Evolutionary conservation across 2,329 filamentous ascomycete species (phyloP), one percentile per base, ranked within the genome.

Genomic region (Bipolaris cookei): DNA sequence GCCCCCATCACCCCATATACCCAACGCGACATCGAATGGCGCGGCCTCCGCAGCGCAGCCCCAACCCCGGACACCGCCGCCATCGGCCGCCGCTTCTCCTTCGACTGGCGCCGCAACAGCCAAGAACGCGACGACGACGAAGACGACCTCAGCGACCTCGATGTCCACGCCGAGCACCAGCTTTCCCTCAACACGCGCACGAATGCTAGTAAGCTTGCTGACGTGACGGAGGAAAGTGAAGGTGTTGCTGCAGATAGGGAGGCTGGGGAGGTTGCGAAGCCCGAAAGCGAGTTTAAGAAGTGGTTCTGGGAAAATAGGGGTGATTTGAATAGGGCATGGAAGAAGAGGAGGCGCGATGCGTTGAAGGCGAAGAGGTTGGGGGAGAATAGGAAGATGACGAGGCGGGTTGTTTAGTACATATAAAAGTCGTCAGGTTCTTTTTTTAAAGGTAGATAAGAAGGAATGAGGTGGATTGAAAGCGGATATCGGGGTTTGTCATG

Each of bases 61-160:
- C 95, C 95, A 0, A 99, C 95, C 0, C 95, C 95, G 0, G 95
- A 99, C 72, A 98, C 95, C 0, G 92, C 92, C 1, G 87, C 92
- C 58, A 87, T 90, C 1, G 87, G 82, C 38, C 85, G 86, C 25
- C 83, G 81, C 54, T 88, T 89, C 69, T 82, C 61, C 81, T 88
- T 83, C 38, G 78, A 63, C 42, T 77, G 73, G 74, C 64, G 72
- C 35, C 70, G 69, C n/a, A 63, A 63, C 47, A 77, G 75, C 23
- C 76, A 78, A 2, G 78, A 79, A n/a, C 77, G 76, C 1, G 79
- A 82, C 10, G 39, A 81, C 1, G 79, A 82, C 7, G 77, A 84
- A 0, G 80, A 81, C 0, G 51, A 56, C n/a, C n/a, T n/a, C n/a
- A 59, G 62, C 7, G 60, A 66, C 2, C 21, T 61, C 11, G 54